These are phyloP conservation scores for Coriolopsis trogii DNA, from an alignment of 1,284 basidiomycete genomes.

Conservation along the genomic window DNA sequence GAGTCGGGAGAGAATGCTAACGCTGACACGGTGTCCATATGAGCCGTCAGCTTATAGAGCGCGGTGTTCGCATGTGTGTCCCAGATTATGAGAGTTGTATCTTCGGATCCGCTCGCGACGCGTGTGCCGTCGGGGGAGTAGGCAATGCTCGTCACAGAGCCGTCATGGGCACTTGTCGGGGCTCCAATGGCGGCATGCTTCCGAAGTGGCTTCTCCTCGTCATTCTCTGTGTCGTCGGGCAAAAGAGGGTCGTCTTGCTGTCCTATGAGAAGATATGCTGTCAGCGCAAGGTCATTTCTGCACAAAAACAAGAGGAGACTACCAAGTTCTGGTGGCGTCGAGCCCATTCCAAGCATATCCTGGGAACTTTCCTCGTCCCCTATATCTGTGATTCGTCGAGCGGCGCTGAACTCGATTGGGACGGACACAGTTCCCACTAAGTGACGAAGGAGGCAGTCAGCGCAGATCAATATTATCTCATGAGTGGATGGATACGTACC, in stretches of 20 bases:
- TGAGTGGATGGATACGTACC: background rate
- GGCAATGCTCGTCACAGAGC: constrained; percentile 20
- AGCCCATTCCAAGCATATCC: background rate
- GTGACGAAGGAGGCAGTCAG: background rate
- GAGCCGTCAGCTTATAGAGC: background rate
- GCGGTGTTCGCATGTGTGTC: constrained; percentile 11
- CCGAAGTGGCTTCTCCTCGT: background rate
- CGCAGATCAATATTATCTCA: background rate
- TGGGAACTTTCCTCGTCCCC: background rate
- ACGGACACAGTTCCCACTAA: constrained; percentile 9
- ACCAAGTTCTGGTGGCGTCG: background rate
- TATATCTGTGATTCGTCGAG: background rate
- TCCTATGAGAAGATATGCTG: background rate
- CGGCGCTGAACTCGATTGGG: background rate
- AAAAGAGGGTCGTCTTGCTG: background rate
- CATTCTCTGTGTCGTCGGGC: background rate
- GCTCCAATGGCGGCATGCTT: background rate
- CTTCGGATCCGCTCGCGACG: constrained; percentile 28
- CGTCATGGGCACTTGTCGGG: constrained; percentile 11
- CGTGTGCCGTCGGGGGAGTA: constrained; percentile 26
- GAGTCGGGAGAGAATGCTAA: constrained; percentile 10
- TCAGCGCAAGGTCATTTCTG: background rate
- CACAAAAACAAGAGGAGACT: background rate
- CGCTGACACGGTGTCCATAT: constrained; percentile 13
- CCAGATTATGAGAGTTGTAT: constrained; percentile 29